These are phyloP conservation scores for Apiotrichum siamense DNA, from an alignment of 1,284 basidiomycete genomes.

Conservation along the genomic window DNA sequence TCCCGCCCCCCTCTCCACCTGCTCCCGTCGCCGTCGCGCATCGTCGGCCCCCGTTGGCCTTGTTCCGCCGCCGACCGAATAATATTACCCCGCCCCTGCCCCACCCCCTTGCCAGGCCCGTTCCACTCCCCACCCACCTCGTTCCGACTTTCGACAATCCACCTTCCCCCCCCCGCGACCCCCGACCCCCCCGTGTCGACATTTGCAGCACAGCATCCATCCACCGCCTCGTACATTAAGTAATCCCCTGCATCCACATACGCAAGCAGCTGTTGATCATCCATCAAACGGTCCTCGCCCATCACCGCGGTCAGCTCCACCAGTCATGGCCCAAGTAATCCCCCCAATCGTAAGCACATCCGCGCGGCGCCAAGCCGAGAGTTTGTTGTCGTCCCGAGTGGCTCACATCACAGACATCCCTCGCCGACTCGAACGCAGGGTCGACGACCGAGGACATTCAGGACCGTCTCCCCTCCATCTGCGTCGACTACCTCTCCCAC, in stretches of 20 bases:
- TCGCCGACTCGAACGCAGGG: conserved; percentile 45
- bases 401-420: conserved; percentile 34
- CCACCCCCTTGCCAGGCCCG: no score
- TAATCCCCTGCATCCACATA: no score
- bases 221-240: no score
- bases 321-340: conserved; percentile 41
- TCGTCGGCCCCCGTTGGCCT: no score
- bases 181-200: neutral
- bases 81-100: no score
- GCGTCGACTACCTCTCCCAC: conserved; percentile 70
- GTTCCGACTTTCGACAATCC: neutral
- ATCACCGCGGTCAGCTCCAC: conserved; percentile 5
- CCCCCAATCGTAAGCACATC: conserved; percentile 39
- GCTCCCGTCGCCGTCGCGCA: no score
- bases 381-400: no score
- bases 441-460: conserved; percentile 53
- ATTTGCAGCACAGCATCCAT: neutral
- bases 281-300: neutral
- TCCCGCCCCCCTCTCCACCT: no score
- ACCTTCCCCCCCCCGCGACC: neutral
- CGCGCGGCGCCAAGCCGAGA: no score
- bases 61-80: no score
- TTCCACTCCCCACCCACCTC: no score
- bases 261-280: neutral
- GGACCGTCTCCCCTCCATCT: conserved; percentile 54